Percentiles rank a stretch among this genome's conserved stretches.
phyloP scores from a whole-genome alignment of 371 early-diverging fungal genomes.

The Blastocladiella emersonii region DNA sequence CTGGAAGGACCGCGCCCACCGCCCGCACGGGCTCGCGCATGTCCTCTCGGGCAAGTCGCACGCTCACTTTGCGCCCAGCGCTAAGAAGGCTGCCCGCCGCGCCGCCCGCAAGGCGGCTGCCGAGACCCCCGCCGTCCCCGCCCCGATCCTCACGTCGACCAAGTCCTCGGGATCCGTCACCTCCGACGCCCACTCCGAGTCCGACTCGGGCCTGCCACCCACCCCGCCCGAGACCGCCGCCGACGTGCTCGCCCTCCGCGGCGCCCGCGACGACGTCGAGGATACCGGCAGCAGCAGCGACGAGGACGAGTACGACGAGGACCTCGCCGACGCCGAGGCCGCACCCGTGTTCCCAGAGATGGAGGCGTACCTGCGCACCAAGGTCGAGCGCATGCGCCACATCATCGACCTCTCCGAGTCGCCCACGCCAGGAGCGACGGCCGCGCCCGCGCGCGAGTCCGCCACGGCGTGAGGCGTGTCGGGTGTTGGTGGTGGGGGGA shows the following conservation, averaged over 20 bases:
- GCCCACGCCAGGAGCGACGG: not conserved
- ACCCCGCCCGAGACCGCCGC: no score
- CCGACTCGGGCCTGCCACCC: no score
- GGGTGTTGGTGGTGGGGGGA: no score
- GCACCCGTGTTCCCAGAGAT: constrained; percentile 33
- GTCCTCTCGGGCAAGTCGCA: not conserved
- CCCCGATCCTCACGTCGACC: no score
- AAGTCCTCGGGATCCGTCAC: no score
- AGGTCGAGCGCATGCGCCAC: constrained; percentile 77
- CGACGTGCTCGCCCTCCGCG: no score
- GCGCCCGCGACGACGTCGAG: no score
- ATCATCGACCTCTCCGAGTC: constrained; percentile 40
- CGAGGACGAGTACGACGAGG: not conserved
- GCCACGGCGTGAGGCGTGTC: no score
- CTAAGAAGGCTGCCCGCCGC: no score
- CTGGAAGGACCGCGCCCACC: constrained; percentile 14
- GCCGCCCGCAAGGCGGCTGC: not conserved
- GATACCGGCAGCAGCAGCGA: no score
- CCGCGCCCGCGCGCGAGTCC: not conserved
- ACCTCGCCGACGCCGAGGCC: not conserved
- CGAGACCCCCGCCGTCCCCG: not conserved
- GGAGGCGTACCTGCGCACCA: constrained; percentile 66
- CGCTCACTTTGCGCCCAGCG: not conserved
- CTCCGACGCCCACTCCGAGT: no score
- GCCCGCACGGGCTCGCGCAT: not conserved